Evolutionary conservation across 148 eudicot species (phyloP).

Genomic region (Diospyros lotus): DNA sequence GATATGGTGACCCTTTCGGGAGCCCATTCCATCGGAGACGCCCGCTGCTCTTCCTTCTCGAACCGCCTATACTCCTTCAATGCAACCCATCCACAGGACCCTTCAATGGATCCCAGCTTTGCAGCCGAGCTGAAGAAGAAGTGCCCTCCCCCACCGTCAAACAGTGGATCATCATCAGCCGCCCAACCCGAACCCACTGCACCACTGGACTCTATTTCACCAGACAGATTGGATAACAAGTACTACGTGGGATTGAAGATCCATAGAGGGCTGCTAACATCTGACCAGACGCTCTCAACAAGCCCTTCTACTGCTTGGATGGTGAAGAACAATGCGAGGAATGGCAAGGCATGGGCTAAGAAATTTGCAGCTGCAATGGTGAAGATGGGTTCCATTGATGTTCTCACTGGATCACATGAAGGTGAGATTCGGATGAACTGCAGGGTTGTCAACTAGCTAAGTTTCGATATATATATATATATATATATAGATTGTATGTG

Average conservation of each 20-base stretch:
- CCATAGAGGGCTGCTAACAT: slow-evolving; percentile 20
- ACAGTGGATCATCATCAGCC: too few relatives aligned
- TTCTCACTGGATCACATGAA: slow-evolving; percentile 17
- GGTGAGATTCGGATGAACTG: slow-evolving; percentile 37
- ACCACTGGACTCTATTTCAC: slow-evolving; percentile 23
- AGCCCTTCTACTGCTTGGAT: slow-evolving; percentile 17
- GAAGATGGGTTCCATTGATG: slow-evolving; percentile 29
- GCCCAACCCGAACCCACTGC: slow-evolving; percentile 6
- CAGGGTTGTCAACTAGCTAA: slow-evolving; percentile 17
- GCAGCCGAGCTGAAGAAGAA: slow-evolving; percentile 12
- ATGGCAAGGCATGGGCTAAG: slow-evolving; percentile 14
- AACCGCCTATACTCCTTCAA: slow-evolving; percentile 21
- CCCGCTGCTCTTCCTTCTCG: slow-evolving; percentile 30
- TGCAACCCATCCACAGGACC: slow-evolving; percentile 10
- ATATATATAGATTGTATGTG: too few relatives aligned
- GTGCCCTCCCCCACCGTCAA: slow-evolving; percentile 15
- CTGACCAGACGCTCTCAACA: slow-evolving; percentile 27
- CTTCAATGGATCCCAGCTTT: slow-evolving; percentile 15
- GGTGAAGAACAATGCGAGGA: slow-evolving; percentile 18
- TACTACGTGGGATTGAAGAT: slow-evolving; percentile 25
- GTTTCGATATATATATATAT: too few relatives aligned
- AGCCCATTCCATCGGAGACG: slow-evolving; percentile 39
- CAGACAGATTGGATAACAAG: slow-evolving; percentile 27
- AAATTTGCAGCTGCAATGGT: slow-evolving; percentile 41
- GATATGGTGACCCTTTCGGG: slow-evolving; percentile 51